A percentile compares a stretch with the other conserved stretches of the same genome.
These are phyloP conservation scores for Ceratobasidium sp. DNA, from an alignment of 1,284 basidiomycete genomes.

Conservation along the genomic window DNA sequence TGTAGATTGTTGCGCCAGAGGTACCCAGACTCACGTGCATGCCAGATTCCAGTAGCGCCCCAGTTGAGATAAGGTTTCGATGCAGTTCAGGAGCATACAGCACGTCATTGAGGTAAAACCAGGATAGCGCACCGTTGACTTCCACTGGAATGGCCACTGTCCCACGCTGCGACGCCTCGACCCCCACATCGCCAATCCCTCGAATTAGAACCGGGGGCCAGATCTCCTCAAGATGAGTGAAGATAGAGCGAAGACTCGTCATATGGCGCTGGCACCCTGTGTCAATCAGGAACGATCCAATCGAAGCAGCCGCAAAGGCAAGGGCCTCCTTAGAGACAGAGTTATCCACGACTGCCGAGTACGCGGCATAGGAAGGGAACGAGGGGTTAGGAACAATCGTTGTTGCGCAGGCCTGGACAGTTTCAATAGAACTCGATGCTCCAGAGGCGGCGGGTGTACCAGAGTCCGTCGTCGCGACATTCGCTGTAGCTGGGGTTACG, in stretches of 20 bases:
- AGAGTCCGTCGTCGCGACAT: too few relatives aligned
- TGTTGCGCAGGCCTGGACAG: too few relatives aligned
- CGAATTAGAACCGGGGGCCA: not conserved
- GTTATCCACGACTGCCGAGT: not conserved
- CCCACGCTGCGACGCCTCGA: not conserved
- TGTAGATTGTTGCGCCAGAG: not conserved
- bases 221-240: not conserved
- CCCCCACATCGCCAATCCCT: not conserved
- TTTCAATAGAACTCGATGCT: too few relatives aligned
- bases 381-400: not conserved
- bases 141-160: not conserved
- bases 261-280: conserved; percentile 7
- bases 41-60: not conserved
- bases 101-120: conserved; percentile 2
- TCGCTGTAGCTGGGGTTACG: too few relatives aligned
- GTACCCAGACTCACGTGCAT: not conserved
- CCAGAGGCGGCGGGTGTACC: too few relatives aligned
- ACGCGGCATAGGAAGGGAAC: not conserved
- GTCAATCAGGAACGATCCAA: not conserved
- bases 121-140: not conserved
- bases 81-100: not conserved
- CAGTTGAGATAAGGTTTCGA: not conserved
- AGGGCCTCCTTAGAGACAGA: not conserved
- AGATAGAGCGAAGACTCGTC: not conserved
- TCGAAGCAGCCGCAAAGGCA: not conserved